These are phyloP conservation scores for Apiospora aurea DNA, from an alignment of 2,329 filamentous ascomycete species.

Conservation along the genomic window DNA sequence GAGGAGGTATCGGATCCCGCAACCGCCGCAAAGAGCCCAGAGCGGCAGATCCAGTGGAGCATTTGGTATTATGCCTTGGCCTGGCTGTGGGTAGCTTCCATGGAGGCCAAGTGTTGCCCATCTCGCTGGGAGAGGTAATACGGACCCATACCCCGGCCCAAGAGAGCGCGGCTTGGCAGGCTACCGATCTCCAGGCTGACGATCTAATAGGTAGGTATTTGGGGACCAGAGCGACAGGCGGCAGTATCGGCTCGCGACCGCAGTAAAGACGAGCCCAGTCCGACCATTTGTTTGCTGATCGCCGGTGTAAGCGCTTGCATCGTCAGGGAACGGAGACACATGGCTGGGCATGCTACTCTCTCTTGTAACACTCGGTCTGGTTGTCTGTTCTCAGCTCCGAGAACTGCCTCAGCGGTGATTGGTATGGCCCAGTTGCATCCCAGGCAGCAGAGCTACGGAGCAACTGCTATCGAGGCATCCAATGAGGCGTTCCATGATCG, in stretches of 20 bases:
- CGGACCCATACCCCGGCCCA: background rate
- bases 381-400: constrained; percentile 1
- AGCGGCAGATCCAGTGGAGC: constrained; percentile 5
- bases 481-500: constrained; percentile 15
- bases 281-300: background rate
- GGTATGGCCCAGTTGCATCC: background rate
- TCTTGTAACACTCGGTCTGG: background rate
- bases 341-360: background rate
- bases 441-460: background rate
- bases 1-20: background rate
- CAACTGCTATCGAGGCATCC: background rate
- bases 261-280: background rate
- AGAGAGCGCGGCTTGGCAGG: background rate
- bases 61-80: background rate
- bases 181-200: background rate
- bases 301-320: background rate
- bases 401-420: background rate
- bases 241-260: background rate
- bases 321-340: background rate
- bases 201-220: background rate
- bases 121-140: background rate
- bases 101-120: constrained; percentile 2
- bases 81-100: background rate
- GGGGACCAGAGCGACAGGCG: background rate
- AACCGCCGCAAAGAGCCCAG: background rate